Conservation (phyloP, 1,284 basidiomycete species). For the Coriolopsis trogii region DNA sequence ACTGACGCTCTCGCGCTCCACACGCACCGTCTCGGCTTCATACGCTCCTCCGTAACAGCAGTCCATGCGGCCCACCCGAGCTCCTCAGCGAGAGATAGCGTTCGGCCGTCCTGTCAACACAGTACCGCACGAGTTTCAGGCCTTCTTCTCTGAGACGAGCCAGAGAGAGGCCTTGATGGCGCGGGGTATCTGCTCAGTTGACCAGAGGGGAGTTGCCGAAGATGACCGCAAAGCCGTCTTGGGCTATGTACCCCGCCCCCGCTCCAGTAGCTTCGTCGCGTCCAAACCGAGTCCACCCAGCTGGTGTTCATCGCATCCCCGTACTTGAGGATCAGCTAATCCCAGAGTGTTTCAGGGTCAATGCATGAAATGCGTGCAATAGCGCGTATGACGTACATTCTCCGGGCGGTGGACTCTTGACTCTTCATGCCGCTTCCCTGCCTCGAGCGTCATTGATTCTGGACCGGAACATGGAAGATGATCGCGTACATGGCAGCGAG, state of each 20-base stretch:
- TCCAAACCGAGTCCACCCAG: constrained; percentile 56
- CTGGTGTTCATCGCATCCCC: constrained; percentile 59
- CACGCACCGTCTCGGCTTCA: constrained; percentile 51
- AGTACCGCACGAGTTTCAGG: constrained; percentile 56
- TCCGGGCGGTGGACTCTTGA: constrained; percentile 37
- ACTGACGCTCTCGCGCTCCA: constrained; percentile 51
- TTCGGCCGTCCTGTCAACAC: constrained; percentile 48
- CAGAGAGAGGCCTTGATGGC: constrained; percentile 46
- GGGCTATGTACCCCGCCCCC: constrained; percentile 48
- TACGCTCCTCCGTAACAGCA: constrained; percentile 54
- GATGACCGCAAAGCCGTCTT: constrained; percentile 42
- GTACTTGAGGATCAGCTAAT: constrained; percentile 55
- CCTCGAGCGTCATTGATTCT: constrained; percentile 32
- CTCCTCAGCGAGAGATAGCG: constrained; percentile 46
- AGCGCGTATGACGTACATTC: constrained; percentile 30
- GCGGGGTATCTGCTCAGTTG: constrained; percentile 41
- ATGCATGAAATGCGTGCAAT: neutral
- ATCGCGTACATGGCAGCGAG: constrained; percentile 30
- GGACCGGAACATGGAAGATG: constrained; percentile 37
- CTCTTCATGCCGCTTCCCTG: constrained; percentile 30
- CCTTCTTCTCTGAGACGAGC: constrained; percentile 38
- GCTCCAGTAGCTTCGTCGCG: constrained; percentile 48
- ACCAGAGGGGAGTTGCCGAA: constrained; percentile 56
- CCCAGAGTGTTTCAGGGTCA: neutral
- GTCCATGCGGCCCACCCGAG: constrained; percentile 54